Conservation (phyloP, 2,329 filamentous ascomycete species). For the Didymellaceae sp. region DNA sequence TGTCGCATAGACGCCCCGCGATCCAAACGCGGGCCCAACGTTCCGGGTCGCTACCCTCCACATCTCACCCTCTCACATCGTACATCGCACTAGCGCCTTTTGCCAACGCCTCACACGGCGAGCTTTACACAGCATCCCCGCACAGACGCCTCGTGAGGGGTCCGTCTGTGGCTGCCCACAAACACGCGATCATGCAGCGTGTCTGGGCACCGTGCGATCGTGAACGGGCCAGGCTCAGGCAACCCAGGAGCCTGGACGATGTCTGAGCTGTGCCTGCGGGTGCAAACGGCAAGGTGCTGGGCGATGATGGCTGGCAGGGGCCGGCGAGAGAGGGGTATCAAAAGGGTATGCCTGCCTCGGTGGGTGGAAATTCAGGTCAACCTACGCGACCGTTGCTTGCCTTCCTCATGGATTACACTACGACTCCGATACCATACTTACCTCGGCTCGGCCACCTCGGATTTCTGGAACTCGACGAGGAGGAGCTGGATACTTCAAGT, state of each 20-base stretch:
- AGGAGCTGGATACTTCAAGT: slow-evolving; percentile 39
- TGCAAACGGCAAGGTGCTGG: slow-evolving; percentile 23
- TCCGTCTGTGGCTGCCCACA: slow-evolving; percentile 12
- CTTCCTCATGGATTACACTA: slow-evolving; percentile 27
- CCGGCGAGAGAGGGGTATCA: slow-evolving; percentile 18
- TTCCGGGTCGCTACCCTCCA: slow-evolving; percentile 13
- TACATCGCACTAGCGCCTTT: slow-evolving; percentile 7
- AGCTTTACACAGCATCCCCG: slow-evolving; percentile 10
- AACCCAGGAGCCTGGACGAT: slow-evolving; percentile 13
- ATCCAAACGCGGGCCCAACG: slow-evolving; percentile 4
- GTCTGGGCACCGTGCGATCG: slow-evolving; percentile 14
- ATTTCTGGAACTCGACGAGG: slow-evolving; percentile 39
- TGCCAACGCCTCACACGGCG: slow-evolving; percentile 10
- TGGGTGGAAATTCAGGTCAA: slow-evolving; percentile 1
- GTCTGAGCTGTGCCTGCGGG: slow-evolving; percentile 17
- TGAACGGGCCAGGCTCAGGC: slow-evolving; percentile 18
- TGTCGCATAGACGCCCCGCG: slow-evolving; percentile 7
- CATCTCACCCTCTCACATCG: slow-evolving; percentile 13
- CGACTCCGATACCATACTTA: slow-evolving; percentile 20
- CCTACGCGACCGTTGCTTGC: slow-evolving; percentile 17
- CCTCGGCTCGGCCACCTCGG: slow-evolving; percentile 34
- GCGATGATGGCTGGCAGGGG: slow-evolving; percentile 24
- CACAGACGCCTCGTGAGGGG: slow-evolving; percentile 20
- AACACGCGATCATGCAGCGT: slow-evolving; percentile 17
- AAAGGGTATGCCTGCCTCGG: slow-evolving; percentile 20